Evolutionary conservation across 768 basidiomycete species (phyloP).

Genomic region (Calvatia gigantea): DNA sequence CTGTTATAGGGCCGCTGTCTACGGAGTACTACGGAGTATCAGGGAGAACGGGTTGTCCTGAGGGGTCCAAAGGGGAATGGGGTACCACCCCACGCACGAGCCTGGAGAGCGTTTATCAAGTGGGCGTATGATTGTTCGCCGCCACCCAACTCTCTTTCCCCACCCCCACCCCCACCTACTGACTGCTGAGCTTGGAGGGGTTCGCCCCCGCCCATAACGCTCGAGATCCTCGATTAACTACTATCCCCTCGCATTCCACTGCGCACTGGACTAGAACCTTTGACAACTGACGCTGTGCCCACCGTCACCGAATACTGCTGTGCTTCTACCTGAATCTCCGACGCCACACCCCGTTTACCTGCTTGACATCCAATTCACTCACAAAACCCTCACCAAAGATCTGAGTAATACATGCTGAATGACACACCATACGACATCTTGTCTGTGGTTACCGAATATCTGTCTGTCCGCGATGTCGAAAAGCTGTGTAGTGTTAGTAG

Average conservation of each 20-base stretch:
- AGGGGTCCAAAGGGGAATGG: neutral
- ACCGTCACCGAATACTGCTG: neutral
- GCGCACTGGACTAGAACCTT: too few species aligned
- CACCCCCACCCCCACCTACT: neutral
- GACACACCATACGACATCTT: constrained; percentile 21
- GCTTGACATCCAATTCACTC: too few species aligned
- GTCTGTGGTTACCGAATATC: constrained; percentile 17
- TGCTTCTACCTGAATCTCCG: neutral
- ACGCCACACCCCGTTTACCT: neutral
- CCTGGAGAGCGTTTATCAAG: too few species aligned
- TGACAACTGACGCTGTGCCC: neutral
- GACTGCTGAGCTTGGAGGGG: constrained; percentile 10
- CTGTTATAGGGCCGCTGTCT: neutral
- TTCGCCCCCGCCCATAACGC: constrained; percentile 3
- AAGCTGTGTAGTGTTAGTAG: constrained; percentile 20
- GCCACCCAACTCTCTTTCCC: neutral
- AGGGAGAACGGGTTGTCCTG: neutral
- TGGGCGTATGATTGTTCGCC: too few species aligned
- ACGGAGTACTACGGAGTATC: too few species aligned
- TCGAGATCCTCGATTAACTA: neutral
- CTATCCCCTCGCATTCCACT: too few species aligned
- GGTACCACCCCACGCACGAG: too few species aligned
- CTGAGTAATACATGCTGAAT: neutral
- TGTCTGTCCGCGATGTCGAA: constrained; percentile 16
- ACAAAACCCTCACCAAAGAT: neutral